Conservation (phyloP, 129 eudicot species). For the Scalesia atractyloides region DNA sequence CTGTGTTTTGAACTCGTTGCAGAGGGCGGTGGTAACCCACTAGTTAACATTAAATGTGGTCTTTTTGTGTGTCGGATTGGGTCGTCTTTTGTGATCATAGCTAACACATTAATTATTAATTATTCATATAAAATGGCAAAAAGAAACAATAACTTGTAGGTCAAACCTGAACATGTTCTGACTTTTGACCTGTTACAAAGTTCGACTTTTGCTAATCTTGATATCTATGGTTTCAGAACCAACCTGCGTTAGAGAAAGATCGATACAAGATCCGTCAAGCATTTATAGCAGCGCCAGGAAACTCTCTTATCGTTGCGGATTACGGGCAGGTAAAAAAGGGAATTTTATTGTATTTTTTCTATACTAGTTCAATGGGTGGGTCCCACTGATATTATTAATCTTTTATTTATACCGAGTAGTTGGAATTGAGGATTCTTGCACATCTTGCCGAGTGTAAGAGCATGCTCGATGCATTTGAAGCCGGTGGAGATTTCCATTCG, state of each 20-base stretch:
- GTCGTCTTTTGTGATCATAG: not conserved
- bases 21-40: no score
- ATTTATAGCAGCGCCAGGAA: conserved; percentile 93
- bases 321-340: conserved; percentile 81
- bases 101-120: not conserved
- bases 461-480: conserved; percentile 90
- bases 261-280: conserved; percentile 97
- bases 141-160: not conserved
- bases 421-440: conserved; percentile 97
- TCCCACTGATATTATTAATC: not conserved
- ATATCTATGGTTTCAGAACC: conserved; percentile 58
- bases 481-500: conserved; percentile 99
- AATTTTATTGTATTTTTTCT: not conserved
- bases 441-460: conserved; percentile 94
- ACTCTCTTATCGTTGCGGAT: conserved; percentile 96
- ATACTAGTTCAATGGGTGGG: not conserved
- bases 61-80: not conserved
- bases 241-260: conserved; percentile 98
- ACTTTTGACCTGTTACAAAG: not conserved
- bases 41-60: not conserved
- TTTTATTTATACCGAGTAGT: conserved; percentile 37
- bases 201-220: conserved; percentile 9
- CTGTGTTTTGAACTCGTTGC: no score
- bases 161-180: not conserved
- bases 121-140: not conserved